Evolutionary conservation across 805 yeast genomes (phyloP).

Genomic region (Zygoascus bituminiphila): DNA sequence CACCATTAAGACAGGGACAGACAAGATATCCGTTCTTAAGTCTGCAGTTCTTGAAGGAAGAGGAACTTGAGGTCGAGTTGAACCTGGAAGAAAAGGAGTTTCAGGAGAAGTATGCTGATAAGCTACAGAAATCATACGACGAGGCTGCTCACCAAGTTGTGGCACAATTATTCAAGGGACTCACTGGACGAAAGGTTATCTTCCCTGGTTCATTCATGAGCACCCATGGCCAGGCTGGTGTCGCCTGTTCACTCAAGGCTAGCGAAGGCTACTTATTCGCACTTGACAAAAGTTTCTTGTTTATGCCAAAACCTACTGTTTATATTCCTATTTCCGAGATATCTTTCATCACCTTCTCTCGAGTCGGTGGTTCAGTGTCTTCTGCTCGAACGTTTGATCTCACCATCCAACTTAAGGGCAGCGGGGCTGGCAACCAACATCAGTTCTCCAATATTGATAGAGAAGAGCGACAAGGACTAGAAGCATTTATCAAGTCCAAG

Average conservation of each 20-base stretch:
- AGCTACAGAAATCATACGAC: slow-evolving; percentile 66
- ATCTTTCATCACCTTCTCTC: slow-evolving; percentile 66
- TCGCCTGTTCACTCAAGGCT: slow-evolving; percentile 88
- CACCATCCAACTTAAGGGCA: slow-evolving; percentile 59
- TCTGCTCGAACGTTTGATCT: slow-evolving; percentile 88
- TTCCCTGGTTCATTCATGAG: slow-evolving; percentile 78
- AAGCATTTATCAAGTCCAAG: slow-evolving; percentile 67
- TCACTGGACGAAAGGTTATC: slow-evolving; percentile 77
- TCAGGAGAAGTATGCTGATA: slow-evolving; percentile 63
- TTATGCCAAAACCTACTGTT: slow-evolving; percentile 89
- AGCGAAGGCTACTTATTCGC: slow-evolving; percentile 91
- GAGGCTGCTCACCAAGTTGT: slow-evolving; percentile 80
- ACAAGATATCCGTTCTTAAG: slow-evolving; percentile 91
- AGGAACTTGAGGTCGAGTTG: slow-evolving; percentile 82
- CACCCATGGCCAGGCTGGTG: slow-evolving; percentile 72
- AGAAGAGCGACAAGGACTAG: slow-evolving; percentile 79
- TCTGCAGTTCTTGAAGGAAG: slow-evolving; percentile 81
- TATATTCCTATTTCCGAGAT: slow-evolving; percentile 84
- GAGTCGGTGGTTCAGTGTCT: slow-evolving; percentile 72
- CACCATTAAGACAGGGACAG: slow-evolving; percentile 97
- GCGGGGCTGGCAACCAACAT: slow-evolving; percentile 51
- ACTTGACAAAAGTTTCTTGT: slow-evolving; percentile 83
- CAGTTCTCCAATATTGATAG: slow-evolving; percentile 81
- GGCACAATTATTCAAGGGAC: slow-evolving; percentile 80
- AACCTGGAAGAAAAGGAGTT: slow-evolving; percentile 79